A percentile compares a stretch with the other conserved stretches of the same genome.
Conservation (phyloP, 768 basidiomycete genomes). For the Hemileccinum impolitum region DNA sequence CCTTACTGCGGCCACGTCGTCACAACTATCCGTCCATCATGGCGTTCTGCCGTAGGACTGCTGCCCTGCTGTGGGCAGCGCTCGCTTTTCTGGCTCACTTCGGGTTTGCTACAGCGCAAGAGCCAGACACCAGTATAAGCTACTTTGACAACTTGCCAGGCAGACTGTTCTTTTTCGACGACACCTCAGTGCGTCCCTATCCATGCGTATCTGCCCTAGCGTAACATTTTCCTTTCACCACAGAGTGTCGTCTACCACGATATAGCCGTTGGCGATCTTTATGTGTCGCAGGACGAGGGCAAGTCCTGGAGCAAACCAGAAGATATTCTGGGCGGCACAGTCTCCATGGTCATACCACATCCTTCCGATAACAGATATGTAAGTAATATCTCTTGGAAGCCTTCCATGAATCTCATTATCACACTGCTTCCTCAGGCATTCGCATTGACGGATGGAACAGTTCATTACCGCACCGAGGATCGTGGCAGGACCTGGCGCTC, state of each 20-base stretch:
- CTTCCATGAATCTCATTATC: constrained; percentile 1
- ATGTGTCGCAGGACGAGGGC: constrained; percentile 86
- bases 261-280: constrained; percentile 58
- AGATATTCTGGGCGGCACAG: constrained; percentile 53
- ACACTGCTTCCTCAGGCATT: constrained; percentile 60
- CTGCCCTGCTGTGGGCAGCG: constrained; percentile 25
- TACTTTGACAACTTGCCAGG: constrained; percentile 72
- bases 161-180: constrained; percentile 88
- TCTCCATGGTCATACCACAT: constrained; percentile 77
- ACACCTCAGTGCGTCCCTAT: constrained; percentile 67
- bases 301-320: constrained; percentile 55
- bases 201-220: neutral
- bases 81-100: constrained; percentile 22
- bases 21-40: constrained; percentile 19
- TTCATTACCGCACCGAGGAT: constrained; percentile 86
- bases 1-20: constrained; percentile 13
- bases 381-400: constrained; percentile 20
- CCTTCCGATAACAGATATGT: constrained; percentile 81
- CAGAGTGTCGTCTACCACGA: constrained; percentile 84
- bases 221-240: neutral
- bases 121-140: constrained; percentile 47
- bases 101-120: constrained; percentile 33
- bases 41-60: constrained; percentile 27
- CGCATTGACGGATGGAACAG: constrained; percentile 68
- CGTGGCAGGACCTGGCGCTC: constrained; percentile 84